Evolutionary conservation across 1,139 yeast species (phyloP), one percentile per base, ranked within the genome.

Genomic region (Pichia sp.): DNA sequence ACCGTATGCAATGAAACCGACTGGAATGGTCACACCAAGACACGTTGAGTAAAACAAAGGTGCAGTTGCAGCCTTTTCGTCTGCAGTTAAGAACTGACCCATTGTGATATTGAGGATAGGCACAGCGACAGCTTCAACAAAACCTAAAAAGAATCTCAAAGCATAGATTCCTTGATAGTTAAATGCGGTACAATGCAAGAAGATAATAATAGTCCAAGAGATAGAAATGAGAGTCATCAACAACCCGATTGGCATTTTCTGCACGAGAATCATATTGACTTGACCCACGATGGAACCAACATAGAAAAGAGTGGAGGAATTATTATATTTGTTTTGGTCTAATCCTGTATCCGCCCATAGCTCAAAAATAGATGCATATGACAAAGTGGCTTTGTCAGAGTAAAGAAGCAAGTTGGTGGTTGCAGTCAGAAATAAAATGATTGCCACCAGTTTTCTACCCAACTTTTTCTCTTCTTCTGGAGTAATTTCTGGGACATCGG

Each of bases 301-400:
- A 58, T 77, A 77, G 55, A 77, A 77, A 5, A 76, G 68, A 13
- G 77, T 67, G 43, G 71, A 70, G 21, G 70, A 64, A 52, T 73
- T 70, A 52, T 73, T 70, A 57, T 70, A 73, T 44, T 65, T 61
- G 47, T 65, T 56, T 54, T 68, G 68, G 22, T 58, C 58, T 28
- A 73, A 53, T 8, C 74, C 74, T 3, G 75, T 71, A 72, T 76
- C 74, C 28, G 71, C 62, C 62, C 74, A 75, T 40, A 76, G 59
- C 1, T 77, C 80, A 56, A 76, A 62, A 45, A 76, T 68, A 0
- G 75, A 64, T 6, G 79, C 76, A 58, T 73, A 75, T 0, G 78
- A 72, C 30, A 70, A 68, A 10, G 76, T 67, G 16, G 73, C 62
- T 55, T 76, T 76, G 61, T 75, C 80, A 68, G 75, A 71, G 53